phyloP scores from a whole-genome alignment of 2,329 filamentous ascomycete genomes.

The Aaosphaeria arxii region DNA sequence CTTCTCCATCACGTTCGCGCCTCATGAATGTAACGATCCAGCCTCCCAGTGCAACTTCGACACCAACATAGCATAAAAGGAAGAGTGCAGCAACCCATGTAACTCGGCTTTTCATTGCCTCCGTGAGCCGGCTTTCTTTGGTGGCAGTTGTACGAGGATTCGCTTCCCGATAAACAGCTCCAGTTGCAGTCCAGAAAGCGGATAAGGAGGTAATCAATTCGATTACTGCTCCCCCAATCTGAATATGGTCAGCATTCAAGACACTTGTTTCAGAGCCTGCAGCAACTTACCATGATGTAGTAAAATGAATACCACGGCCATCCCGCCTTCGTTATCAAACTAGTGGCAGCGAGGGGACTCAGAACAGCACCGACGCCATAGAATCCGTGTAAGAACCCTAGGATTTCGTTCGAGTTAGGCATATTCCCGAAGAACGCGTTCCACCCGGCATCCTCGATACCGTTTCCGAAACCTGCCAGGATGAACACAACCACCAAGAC shows the following conservation, averaged over 20 bases:
- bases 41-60: slow-evolving; percentile 72
- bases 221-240: slow-evolving; percentile 54
- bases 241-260: background rate
- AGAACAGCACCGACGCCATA: slow-evolving; percentile 72
- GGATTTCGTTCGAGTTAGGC: slow-evolving; percentile 68
- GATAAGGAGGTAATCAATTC: slow-evolving; percentile 53
- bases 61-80: slow-evolving; percentile 74
- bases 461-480: slow-evolving; percentile 69
- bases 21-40: slow-evolving; percentile 86
- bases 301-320: slow-evolving; percentile 72
- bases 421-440: slow-evolving; percentile 68
- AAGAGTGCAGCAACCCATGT: slow-evolving; percentile 73
- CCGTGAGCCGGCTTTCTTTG: slow-evolving; percentile 49
- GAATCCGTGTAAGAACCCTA: slow-evolving; percentile 69
- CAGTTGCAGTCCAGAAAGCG: slow-evolving; percentile 65
- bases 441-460: slow-evolving; percentile 62
- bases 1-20: slow-evolving; percentile 61
- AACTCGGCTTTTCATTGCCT: slow-evolving; percentile 51
- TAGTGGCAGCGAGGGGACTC: slow-evolving; percentile 67
- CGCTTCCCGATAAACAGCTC: slow-evolving; percentile 53
- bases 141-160: slow-evolving; percentile 45
- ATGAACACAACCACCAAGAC: slow-evolving; percentile 64
- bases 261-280: background rate
- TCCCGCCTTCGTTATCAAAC: slow-evolving; percentile 62
- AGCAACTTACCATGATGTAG: slow-evolving; percentile 62